These are phyloP conservation scores for Adansonia digitata DNA, from an alignment of 345 rosid genomes.

Conservation along the genomic window DNA sequence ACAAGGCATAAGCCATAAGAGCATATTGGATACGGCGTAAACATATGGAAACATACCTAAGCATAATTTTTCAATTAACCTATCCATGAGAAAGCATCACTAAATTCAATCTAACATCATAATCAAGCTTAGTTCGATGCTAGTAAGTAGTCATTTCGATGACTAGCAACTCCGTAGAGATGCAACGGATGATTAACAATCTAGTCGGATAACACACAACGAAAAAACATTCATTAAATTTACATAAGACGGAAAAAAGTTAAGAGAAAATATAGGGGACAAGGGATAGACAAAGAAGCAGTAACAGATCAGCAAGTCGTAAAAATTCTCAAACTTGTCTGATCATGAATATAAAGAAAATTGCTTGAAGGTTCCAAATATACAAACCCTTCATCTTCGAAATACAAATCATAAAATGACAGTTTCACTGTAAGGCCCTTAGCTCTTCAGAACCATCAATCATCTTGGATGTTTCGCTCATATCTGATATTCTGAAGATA, in stretches of 20 bases:
- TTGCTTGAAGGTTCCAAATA: neutral
- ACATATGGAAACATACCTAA: neutral
- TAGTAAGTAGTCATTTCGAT: neutral
- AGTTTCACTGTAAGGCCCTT: neutral
- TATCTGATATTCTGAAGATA: neutral
- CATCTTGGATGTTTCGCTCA: neutral
- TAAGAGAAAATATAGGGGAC: neutral
- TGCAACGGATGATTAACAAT: neutral
- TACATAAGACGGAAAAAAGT: neutral
- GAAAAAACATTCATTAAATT: neutral
- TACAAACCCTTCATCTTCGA: neutral
- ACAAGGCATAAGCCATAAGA: slow-evolving; percentile 3
- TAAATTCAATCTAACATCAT: neutral
- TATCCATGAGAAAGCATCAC: neutral
- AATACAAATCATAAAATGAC: neutral
- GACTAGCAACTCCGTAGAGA: neutral
- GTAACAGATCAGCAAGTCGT: neutral
- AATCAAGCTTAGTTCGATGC: neutral
- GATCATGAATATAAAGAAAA: neutral
- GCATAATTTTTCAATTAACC: neutral
- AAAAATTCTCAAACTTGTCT: neutral
- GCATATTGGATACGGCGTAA: neutral
- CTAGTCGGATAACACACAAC: neutral
- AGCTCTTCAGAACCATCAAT: neutral
- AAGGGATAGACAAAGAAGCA: neutral